Conservation (phyloP, 108 stramenopile genomes). For the Nannochloropsis gaditana region DNA sequence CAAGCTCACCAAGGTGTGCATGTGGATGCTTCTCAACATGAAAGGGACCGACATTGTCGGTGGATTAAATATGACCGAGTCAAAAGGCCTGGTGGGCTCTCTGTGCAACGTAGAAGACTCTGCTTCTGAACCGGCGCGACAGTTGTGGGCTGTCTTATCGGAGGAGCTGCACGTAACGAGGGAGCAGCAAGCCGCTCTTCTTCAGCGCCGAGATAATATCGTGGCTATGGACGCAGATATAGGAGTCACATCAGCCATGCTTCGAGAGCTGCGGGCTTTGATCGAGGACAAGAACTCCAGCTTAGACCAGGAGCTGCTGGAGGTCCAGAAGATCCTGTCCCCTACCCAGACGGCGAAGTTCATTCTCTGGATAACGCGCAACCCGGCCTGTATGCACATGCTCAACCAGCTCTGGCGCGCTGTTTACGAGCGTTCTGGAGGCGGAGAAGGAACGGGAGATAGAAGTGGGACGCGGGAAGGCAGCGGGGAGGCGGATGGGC, state of each 20-base stretch:
- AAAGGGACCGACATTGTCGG: background rate
- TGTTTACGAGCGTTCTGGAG: slow-evolving; percentile 19
- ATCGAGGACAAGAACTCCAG: slow-evolving; percentile 56
- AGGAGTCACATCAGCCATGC: slow-evolving; percentile 53
- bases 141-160: slow-evolving; percentile 63
- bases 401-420: slow-evolving; percentile 76
- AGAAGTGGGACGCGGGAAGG: background rate
- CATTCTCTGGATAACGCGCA: slow-evolving; percentile 82
- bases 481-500: background rate
- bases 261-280: slow-evolving; percentile 58
- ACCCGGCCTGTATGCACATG: slow-evolving; percentile 88
- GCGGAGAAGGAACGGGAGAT: background rate
- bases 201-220: slow-evolving; percentile 26
- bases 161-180: slow-evolving; percentile 64
- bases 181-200: slow-evolving; percentile 62
- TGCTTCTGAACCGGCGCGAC: slow-evolving; percentile 54
- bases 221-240: slow-evolving; percentile 63
- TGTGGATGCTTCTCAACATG: slow-evolving; percentile 61
- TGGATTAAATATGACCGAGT: background rate
- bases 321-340: slow-evolving; percentile 67
- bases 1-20: slow-evolving; percentile 64
- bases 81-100: slow-evolving; percentile 27
- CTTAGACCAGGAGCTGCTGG: slow-evolving; percentile 72
- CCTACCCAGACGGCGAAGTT: slow-evolving; percentile 84
- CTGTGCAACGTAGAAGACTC: slow-evolving; percentile 57